Evolutionary conservation across 179 eudicot species (phyloP), one percentile per base, ranked within the genome.

Genomic region (Corrigiola litoralis): DNA sequence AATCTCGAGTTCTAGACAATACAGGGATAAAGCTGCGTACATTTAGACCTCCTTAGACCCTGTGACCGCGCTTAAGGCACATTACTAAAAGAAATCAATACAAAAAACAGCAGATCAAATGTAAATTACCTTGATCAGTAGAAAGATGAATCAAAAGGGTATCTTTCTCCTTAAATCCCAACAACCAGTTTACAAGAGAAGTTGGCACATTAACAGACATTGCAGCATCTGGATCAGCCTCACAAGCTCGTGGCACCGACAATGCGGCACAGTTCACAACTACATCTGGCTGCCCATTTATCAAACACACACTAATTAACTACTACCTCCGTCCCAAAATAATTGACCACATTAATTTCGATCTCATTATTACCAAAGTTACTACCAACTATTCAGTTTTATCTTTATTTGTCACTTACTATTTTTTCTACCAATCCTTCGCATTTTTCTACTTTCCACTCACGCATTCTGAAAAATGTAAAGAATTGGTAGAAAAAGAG

Each of bases 201-300:
- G 82, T 69, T 49, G 98, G 98, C 58, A 92, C 96, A 61, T 92
- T 92, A 52, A 85, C 69, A 34, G 95, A 71, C 90, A 87, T 81
- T 58, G 98, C 95, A 76, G 84, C 81, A 63, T 72, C 68, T 31
- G 98, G 96, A 81, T 92, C 88, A 68, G 48, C 64, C 85, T 92
- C 98, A 55, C 98, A 92, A 21, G 81, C 84, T 25, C 92, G 92
- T 51, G 98, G 98, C 42, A 84, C 80, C 0, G 98, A 92, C 12
- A 92, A 72, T 36, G 98, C 98, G 62, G 96, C 98, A 74, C 98
- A 92, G 72, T 92, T 92, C 74, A 92, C 82, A 72, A 92, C 88
- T 75, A 87, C 92, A 69, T 90, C 82, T 49, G 98, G 96, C 98
- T 92, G 88, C 45, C 75, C 75, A 66, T 59, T 20, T 38, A 38